These are phyloP conservation scores for Chaetomium cochliodes DNA, from an alignment of 495 filamentous ascomycete species.

Conservation along the genomic window DNA sequence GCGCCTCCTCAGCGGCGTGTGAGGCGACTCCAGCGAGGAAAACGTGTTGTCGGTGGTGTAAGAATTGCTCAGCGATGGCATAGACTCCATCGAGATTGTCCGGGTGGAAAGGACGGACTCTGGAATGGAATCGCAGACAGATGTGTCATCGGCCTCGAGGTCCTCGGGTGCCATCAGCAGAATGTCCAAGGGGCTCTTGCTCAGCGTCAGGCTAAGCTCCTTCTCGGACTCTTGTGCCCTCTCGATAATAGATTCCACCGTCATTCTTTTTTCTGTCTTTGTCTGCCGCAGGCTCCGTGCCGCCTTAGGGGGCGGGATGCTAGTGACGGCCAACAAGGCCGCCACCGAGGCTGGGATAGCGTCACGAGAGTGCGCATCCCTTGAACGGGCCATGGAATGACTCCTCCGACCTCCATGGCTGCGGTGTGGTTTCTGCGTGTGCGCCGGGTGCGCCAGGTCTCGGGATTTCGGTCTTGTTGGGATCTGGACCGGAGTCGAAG, in stretches of 20 bases:
- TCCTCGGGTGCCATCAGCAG: constrained; percentile 57
- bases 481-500: constrained; percentile 49
- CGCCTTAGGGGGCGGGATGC: constrained; percentile 52
- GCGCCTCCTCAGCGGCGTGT: constrained; percentile 37
- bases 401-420: constrained; percentile 24
- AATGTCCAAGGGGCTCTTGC: constrained; percentile 51
- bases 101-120: constrained; percentile 45
- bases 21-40: constrained; percentile 43
- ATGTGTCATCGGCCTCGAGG: constrained; percentile 48
- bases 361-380: constrained; percentile 48
- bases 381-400: constrained; percentile 29
- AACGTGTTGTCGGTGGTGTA: constrained; percentile 40
- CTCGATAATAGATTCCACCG: constrained; percentile 51
- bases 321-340: constrained; percentile 58
- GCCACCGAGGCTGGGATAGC: constrained; percentile 58
- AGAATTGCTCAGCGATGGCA: constrained; percentile 48
- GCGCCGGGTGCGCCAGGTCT: constrained; percentile 33
- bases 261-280: constrained; percentile 42
- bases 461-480: constrained; percentile 39
- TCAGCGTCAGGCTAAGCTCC: constrained; percentile 46
- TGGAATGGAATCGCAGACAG: constrained; percentile 46
- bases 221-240: constrained; percentile 52
- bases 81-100: constrained; percentile 49
- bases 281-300: constrained; percentile 30
- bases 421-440: constrained; percentile 32